Evolutionary conservation across 306 rosid species (phyloP).

Genomic region (Begonia masoniana): DNA sequence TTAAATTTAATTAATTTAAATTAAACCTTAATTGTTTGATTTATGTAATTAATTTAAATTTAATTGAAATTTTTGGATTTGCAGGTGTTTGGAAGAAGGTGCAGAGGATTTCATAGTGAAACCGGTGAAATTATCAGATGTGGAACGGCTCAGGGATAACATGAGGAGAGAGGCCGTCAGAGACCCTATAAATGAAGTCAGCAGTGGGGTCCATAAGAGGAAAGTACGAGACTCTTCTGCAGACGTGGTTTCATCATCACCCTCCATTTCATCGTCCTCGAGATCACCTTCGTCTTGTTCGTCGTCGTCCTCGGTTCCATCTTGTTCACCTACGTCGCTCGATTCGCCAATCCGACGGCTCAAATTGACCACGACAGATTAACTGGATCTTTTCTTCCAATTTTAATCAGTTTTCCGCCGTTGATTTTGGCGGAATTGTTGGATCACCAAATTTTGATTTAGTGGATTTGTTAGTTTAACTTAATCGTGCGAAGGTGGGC

Average conservation of each 20-base stretch:
- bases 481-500: not conserved
- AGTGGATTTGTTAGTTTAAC: constrained; percentile 29
- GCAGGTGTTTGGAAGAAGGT: constrained; percentile 91
- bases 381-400: constrained; percentile 6
- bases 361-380: constrained; percentile 37
- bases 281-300: constrained; percentile 23
- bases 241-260: constrained; percentile 44
- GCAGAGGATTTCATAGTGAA: constrained; percentile 96
- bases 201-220: constrained; percentile 42
- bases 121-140: constrained; percentile 86
- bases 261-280: constrained; percentile 26
- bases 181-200: not conserved
- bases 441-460: constrained; percentile 18
- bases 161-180: constrained; percentile 31
- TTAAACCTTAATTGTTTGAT: too few species aligned
- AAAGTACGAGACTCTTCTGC: constrained; percentile 36
- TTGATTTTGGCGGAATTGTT: constrained; percentile 54
- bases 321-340: constrained; percentile 29
- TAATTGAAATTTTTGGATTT: not conserved
- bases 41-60: too few species aligned
- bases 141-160: constrained; percentile 48
- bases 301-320: constrained; percentile 21
- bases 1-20: too few species aligned
- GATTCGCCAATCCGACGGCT: constrained; percentile 74
- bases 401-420: constrained; percentile 30